Evolutionary conservation across 176 grass and related monocot species (phyloP), one percentile per base, ranked within the genome.

Genomic region (Avena eriantha): DNA sequence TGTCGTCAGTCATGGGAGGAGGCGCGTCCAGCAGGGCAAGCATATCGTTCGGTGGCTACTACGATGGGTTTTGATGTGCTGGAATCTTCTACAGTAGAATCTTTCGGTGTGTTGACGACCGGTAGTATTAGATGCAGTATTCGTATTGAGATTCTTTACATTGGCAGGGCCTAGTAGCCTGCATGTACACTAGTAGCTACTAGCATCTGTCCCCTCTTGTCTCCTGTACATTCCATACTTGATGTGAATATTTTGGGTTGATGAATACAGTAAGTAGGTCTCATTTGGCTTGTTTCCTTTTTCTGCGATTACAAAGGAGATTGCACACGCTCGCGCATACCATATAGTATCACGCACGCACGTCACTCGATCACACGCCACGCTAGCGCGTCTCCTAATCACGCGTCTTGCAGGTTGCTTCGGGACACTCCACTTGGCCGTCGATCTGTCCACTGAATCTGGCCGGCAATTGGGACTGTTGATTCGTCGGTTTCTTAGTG

Each of bases 41-140:
- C 79, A 91, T 98, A 65, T 91, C 96, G 2, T 94, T 95, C 59
- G 92, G 92, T 55, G 96, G 93, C 45, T 84, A 88, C 90, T 95
- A 93, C 2, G 56, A 80, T 34, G 90, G 90, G 21, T 66, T 92
- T 39, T 95, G 92, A 96, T 75, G 19, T 11, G 65, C 78, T 36
- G 22, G 10, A 45, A 69, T 14, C 74, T 14, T 33, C 8, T 66
- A n/a, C n/a, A n/a, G 29, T 29, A 54, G 18, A 80, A 76, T 47
- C 21, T 4, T 53, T 36, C 23, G n/a, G 24, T 9, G 48, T 23
- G 29, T 13, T 10, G 34, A 65, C 14, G 59, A 68, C 22, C 19
- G 3, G 3, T 39, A 45, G 50, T 61, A 49, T 35, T 48, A 68
- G 75, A 72, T 13, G 7, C 2, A 22, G 29, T 71, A 4, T 63